Percentiles rank a stretch among this genome's conserved stretches.
phyloP scores from a whole-genome alignment of 495 filamentous ascomycete species.

The Elaphomyces granulatus region DNA sequence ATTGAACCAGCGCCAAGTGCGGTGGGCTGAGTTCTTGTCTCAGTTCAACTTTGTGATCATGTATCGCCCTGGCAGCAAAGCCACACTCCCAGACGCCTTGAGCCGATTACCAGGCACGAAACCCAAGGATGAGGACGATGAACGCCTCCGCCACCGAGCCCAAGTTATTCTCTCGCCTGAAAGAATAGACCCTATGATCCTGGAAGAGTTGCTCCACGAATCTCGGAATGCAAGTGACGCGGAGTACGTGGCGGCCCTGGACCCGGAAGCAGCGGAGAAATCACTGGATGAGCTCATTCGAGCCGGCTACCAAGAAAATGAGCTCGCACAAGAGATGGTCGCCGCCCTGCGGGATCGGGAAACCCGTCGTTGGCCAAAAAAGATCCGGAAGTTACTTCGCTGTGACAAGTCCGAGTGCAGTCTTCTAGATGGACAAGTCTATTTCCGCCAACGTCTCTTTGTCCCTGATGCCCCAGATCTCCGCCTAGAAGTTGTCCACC shows the following conservation, averaged over 20 bases:
- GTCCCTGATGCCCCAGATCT: not conserved
- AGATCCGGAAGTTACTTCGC: not conserved
- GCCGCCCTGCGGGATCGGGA: not conserved
- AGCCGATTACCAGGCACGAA: constrained; percentile 5
- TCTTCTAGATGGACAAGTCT: not conserved
- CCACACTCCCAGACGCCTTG: constrained; percentile 9
- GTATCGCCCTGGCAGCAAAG: constrained; percentile 10
- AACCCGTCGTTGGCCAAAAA: not conserved
- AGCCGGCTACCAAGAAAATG: not conserved
- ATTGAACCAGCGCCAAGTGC: constrained; percentile 7
- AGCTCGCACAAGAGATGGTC: not conserved
- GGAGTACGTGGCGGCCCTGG: too few species aligned
- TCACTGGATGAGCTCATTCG: too few species aligned
- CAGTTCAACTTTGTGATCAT: constrained; percentile 16
- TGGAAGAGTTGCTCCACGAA: too few species aligned
- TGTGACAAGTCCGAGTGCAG: not conserved
- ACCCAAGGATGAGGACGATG: too few species aligned
- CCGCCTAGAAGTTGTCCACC: not conserved
- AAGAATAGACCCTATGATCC: too few species aligned
- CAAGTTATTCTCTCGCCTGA: constrained; percentile 2
- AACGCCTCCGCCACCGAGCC: not conserved
- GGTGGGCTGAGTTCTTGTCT: constrained; percentile 12
- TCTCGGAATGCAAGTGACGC: too few species aligned
- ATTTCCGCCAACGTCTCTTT: not conserved
- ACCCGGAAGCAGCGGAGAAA: too few species aligned